A percentile compares a stretch with the other conserved stretches of the same genome.
Conservation (phyloP, 192 early-diverging fungal genomes). For the Podila verticillata region DNA sequence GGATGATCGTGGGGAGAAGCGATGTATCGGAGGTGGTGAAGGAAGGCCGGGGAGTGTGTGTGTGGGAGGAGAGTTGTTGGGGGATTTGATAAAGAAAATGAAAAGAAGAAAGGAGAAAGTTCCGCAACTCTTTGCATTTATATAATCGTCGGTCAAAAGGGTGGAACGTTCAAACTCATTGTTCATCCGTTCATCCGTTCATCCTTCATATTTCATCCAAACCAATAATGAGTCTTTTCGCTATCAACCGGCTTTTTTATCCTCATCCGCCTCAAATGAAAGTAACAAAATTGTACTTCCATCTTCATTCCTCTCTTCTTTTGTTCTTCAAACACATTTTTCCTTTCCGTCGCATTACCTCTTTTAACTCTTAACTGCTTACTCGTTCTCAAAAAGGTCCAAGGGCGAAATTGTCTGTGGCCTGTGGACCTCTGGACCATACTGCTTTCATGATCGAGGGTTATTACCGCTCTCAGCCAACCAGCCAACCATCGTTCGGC, state of each 20-base stretch:
- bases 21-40: background rate
- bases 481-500: background rate
- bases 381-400: background rate
- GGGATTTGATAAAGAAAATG: background rate
- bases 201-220: too few species aligned
- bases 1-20: background rate
- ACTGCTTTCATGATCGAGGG: too few species aligned
- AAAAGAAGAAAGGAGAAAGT: background rate
- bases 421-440: too few species aligned
- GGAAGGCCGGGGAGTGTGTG: background rate
- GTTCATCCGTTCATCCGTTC: too few species aligned
- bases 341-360: background rate
- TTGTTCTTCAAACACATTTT: background rate
- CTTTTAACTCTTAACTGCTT: background rate
- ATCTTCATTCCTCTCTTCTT: background rate
- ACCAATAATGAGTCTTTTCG: too few species aligned
- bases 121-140: too few species aligned
- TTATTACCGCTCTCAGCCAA: background rate
- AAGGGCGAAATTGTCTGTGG: too few species aligned
- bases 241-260: too few species aligned
- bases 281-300: too few species aligned
- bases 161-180: too few species aligned
- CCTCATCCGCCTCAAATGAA: too few species aligned
- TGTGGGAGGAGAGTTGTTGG: background rate
- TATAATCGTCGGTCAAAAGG: too few species aligned